A percentile compares a stretch with the other conserved stretches of the same genome.
These are phyloP conservation scores for Lentinula lateritia DNA, from an alignment of 768 basidiomycete genomes.

Conservation along the genomic window DNA sequence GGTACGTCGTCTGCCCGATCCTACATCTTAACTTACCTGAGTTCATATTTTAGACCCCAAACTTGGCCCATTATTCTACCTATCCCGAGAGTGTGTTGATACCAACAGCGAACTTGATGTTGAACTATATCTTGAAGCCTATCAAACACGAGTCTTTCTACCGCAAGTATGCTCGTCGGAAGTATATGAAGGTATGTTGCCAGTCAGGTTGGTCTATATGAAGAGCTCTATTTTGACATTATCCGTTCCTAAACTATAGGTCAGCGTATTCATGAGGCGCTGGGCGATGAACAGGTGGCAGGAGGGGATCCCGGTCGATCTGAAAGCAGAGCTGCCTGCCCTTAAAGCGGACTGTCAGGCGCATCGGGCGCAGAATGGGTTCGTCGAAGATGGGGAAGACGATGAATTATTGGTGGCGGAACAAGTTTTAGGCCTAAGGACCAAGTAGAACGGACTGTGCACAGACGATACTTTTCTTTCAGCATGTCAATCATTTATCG, in stretches of 20 bases:
- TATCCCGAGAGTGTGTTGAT: slow-evolving; percentile 78
- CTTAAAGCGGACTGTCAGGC: slow-evolving; percentile 53
- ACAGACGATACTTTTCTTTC: neutral
- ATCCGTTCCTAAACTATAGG: slow-evolving; percentile 32
- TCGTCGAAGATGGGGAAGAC: slow-evolving; percentile 10
- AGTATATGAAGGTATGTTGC: slow-evolving; percentile 68
- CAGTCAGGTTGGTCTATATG: neutral
- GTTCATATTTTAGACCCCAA: slow-evolving; percentile 53
- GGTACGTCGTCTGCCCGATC: slow-evolving; percentile 40
- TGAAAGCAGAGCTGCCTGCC: slow-evolving; percentile 52
- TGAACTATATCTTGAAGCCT: slow-evolving; percentile 79
- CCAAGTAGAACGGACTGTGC: neutral
- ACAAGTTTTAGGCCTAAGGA: neutral
- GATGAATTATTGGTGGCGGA: neutral
- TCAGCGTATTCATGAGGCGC: slow-evolving; percentile 74
- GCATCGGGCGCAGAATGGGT: slow-evolving; percentile 18
- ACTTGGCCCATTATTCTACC: slow-evolving; percentile 81
- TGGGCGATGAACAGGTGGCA: slow-evolving; percentile 82
- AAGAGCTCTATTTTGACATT: neutral
- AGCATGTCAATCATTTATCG: neutral
- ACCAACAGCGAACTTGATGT: slow-evolving; percentile 79
- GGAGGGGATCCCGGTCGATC: slow-evolving; percentile 53
- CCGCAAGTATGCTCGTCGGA: slow-evolving; percentile 86
- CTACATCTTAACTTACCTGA: slow-evolving; percentile 6
- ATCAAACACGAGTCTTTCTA: slow-evolving; percentile 71